Conservation (phyloP, 371 early-diverging fungal genomes). For the Saksenaea oblongispora region DNA sequence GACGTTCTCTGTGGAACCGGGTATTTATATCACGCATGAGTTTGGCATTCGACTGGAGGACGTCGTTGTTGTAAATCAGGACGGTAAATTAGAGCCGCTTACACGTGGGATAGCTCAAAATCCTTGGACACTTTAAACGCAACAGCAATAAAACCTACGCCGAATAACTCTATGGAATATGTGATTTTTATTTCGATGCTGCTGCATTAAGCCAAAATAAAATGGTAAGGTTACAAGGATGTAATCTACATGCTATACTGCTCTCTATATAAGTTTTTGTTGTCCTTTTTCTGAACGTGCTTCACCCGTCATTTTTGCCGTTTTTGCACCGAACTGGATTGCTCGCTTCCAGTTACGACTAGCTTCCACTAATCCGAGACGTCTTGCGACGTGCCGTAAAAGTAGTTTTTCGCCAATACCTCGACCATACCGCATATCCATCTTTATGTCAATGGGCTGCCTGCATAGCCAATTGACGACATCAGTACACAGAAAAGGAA, state of each 20-base stretch:
- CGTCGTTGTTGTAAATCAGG: constrained; percentile 55
- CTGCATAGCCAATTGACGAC: constrained; percentile 70
- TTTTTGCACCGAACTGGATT: constrained; percentile 95
- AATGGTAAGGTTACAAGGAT: no score
- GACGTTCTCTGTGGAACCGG: constrained; percentile 65
- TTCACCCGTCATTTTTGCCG: constrained; percentile 87
- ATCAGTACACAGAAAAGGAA: constrained; percentile 80
- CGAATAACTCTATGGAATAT: no score
- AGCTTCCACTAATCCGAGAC: constrained; percentile 59
- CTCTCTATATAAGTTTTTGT: constrained; percentile 28
- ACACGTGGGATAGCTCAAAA: constrained; percentile 51
- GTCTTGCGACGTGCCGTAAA: constrained; percentile 65
- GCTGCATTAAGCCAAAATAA: no score
- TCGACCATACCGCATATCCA: constrained; percentile 75
- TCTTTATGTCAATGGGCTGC: constrained; percentile 79
- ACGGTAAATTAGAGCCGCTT: constrained; percentile 50
- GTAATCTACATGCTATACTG: no score
- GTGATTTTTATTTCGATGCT: no score
- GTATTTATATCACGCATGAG: constrained; percentile 50
- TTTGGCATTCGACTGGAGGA: constrained; percentile 65
- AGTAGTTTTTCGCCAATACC: constrained; percentile 94
- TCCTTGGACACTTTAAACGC: constrained; percentile 43
- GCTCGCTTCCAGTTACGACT: constrained; percentile 83
- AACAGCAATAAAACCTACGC: no score
- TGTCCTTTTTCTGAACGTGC: constrained; percentile 65